Base-by-base conservation (phyloP, 202 grass and related monocot species). In the Bolboschoenoplectus hybrid region DNA sequence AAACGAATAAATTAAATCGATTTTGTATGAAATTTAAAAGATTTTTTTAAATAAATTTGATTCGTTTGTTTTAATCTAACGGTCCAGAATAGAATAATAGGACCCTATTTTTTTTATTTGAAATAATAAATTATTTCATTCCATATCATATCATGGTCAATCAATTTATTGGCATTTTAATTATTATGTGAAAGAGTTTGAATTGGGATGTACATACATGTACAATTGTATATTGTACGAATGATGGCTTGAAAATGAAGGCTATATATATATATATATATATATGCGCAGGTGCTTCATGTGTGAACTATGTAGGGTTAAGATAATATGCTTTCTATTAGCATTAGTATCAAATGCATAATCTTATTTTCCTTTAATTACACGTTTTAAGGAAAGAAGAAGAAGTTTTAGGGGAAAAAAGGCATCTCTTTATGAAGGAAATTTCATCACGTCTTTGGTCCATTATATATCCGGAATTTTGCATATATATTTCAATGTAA, bases 301-400 rank as follows among this genome's bases (percentile, higher is more conserved):
- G 72, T 75, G 72, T 75, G 72, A 75, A 75, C 46, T 51, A 14
- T 17, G 43, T 44, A 44, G 6, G 14, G 16, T 70, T 45, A 45
- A 64, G 16, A 64, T 70, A 3, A 45, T n/a, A 45, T 70, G 14
- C 39, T 44, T n/a, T 16, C 6, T 45, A 43, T 44, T 70, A 3
- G 67, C 17, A 70, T 70, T 70, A 17, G 39, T 70, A n/a, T 6
- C 39, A 44, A 45, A 44, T 70, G 1, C 13, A 45, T 44, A 70
- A 44, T 70, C 26, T 6, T 3, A 45, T 45, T 70, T 70, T 45
- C 13, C 39, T 44, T 41, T 43, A 41, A 58, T 26, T 26, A 26
- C 14, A 70, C 38, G 13, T 70, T 44, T 16, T 3, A n/a, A 0
- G 14, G 14, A 58, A 58, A 58, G 16, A 17, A 57, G 55, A 17